Evolutionary conservation across 2,329 filamentous ascomycete species (phyloP).

Genomic region (Fusarium circinatum): DNA sequence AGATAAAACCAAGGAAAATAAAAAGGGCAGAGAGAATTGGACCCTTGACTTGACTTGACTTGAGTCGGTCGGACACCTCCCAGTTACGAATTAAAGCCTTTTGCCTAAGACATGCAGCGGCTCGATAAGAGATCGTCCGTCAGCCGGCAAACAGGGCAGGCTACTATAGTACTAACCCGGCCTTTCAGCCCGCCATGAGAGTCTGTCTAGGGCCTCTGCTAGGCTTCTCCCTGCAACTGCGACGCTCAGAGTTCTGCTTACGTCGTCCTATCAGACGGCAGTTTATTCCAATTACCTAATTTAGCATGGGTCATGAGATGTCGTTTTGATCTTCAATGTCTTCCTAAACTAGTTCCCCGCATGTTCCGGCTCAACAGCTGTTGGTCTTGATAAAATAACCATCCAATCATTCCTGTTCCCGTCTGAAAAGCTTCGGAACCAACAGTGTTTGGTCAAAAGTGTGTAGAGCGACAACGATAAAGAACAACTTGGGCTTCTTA

Average conservation of each 20-base stretch:
- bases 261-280: conserved; percentile 26
- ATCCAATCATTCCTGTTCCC: conserved; percentile 12
- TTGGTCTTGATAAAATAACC: neutral
- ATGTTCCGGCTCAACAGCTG: neutral
- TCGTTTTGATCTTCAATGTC: conserved; percentile 7
- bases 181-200: conserved; percentile 8
- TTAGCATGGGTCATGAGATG: neutral
- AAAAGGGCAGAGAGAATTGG: neutral
- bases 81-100: conserved; percentile 17
- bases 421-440: conserved; percentile 1
- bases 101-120: conserved; percentile 27
- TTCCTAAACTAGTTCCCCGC: conserved; percentile 6
- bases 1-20: neutral
- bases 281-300: conserved; percentile 24
- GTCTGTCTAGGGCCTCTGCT: neutral
- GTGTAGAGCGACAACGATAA: neutral
- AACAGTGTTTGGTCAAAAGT: neutral
- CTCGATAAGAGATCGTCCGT: conserved; percentile 27
- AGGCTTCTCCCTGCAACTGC: neutral
- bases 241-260: conserved; percentile 6
- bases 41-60: neutral
- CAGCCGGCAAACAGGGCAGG: neutral
- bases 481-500: neutral
- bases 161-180: neutral
- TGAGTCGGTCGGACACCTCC: neutral